Evolutionary conservation across 106 monocot species (phyloP).

Genomic region (Dioscorea dumetorum): DNA sequence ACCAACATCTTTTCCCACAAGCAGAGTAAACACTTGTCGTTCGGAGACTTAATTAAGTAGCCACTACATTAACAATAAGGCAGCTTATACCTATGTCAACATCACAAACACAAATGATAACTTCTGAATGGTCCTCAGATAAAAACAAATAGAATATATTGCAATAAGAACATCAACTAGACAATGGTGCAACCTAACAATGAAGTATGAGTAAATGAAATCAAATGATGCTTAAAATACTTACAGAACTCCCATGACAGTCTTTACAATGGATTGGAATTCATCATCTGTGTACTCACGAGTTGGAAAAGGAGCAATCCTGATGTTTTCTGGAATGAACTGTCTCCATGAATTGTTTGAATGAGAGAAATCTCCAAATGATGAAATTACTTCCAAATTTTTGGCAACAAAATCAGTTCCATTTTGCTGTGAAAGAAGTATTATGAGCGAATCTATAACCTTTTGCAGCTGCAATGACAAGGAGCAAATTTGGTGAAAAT

Average conservation of each 20-base stretch:
- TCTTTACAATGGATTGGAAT: conserved; percentile 79
- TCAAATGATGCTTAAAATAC: conserved; percentile 15
- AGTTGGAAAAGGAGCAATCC: conserved; percentile 86
- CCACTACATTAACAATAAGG: no score
- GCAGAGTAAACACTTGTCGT: no score
- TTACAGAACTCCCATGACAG: conserved; percentile 84
- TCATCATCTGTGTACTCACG: conserved; percentile 91
- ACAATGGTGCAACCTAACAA: no score
- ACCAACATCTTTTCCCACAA: no score
- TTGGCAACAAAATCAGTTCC: conserved; percentile 10
- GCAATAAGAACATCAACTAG: no score
- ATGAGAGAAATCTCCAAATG: conserved; percentile 8
- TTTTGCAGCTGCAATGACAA: conserved; percentile 63
- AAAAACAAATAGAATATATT: no score
- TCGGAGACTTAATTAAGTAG: no score
- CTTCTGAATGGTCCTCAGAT: no score
- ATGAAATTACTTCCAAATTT: neutral
- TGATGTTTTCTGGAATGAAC: conserved; percentile 57
- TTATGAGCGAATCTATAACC: conserved; percentile 66
- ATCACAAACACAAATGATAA: no score
- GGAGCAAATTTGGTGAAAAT: neutral
- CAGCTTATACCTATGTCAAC: no score
- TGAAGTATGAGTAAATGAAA: no score
- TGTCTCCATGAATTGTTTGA: conserved; percentile 24
- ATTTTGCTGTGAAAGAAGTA: conserved; percentile 48